phyloP scores from a whole-genome alignment of 1,139 yeast genomes.

The Blastobotrys apis region DNA sequence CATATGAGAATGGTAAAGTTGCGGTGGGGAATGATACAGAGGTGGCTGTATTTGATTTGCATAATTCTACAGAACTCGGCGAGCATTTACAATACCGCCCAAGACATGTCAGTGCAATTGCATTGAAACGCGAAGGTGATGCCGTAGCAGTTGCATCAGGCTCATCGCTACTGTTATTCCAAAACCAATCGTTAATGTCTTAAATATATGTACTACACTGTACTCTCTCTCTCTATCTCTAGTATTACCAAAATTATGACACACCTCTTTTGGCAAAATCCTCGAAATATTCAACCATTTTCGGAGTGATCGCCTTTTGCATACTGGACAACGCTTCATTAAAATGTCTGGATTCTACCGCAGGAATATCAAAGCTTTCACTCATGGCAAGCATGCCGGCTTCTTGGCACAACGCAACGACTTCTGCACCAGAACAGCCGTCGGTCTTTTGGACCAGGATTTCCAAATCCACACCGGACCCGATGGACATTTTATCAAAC shows the following conservation, averaged over 20 bases:
- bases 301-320: slow-evolving; percentile 73
- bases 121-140: slow-evolving; percentile 3
- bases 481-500: slow-evolving; percentile 50
- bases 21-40: slow-evolving; percentile 2
- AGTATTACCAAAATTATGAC: too few species aligned
- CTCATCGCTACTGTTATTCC: not conserved
- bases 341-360: slow-evolving; percentile 63
- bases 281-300: slow-evolving; percentile 73
- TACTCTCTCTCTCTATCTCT: too few species aligned
- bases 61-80: slow-evolving; percentile 2
- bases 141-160: slow-evolving; percentile 10
- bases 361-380: slow-evolving; percentile 56
- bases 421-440: slow-evolving; percentile 97
- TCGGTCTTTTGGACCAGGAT: slow-evolving; percentile 61
- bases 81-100: not conserved
- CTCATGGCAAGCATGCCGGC: slow-evolving; percentile 91
- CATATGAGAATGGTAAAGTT: not conserved
- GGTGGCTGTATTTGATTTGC: slow-evolving; percentile 4
- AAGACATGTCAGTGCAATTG: slow-evolving; percentile 6
- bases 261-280: slow-evolving; percentile 47
- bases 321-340: slow-evolving; percentile 62
- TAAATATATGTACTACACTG: too few species aligned
- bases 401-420: slow-evolving; percentile 85
- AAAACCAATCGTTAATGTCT: not conserved
- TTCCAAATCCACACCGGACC: slow-evolving; percentile 43